phyloP scores from a whole-genome alignment of 495 filamentous ascomycete genomes.

The Podospora pseudopauciseta region DNA sequence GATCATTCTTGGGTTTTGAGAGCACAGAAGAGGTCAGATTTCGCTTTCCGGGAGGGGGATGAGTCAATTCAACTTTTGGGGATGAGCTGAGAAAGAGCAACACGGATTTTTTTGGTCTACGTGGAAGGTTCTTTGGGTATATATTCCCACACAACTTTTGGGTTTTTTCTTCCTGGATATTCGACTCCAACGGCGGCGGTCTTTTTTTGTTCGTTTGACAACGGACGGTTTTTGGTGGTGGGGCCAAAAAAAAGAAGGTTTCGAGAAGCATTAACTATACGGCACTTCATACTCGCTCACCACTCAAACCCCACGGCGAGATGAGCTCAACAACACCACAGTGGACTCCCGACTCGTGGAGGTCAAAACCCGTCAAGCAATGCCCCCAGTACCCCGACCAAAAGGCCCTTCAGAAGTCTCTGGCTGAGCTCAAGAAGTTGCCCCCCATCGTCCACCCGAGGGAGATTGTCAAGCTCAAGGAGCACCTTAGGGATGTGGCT shows the following conservation, averaged over 20 bases:
- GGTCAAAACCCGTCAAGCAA: constrained; percentile 87
- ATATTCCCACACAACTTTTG: neutral
- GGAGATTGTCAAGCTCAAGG: constrained; percentile 77
- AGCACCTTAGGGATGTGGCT: constrained; percentile 76
- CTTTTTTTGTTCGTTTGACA: neutral
- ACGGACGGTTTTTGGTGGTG: neutral
- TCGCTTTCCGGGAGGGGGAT: neutral
- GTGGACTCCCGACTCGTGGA: constrained; percentile 74
- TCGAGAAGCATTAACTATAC: neutral
- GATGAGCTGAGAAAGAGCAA: neutral
- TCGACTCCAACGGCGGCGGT: neutral
- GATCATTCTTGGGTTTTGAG: neutral
- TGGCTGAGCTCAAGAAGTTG: constrained; percentile 67
- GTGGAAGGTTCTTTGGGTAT: neutral
- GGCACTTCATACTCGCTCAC: neutral
- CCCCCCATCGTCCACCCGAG: constrained; percentile 87
- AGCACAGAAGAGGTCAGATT: neutral
- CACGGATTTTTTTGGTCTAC: no score
- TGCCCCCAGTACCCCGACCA: constrained; percentile 74
- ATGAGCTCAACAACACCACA: constrained; percentile 19
- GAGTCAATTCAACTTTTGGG: neutral
- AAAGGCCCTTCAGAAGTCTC: constrained; percentile 57
- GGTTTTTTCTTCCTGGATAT: neutral
- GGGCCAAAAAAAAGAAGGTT: neutral
- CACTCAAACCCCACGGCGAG: neutral